phyloP scores from a whole-genome alignment of 345 rosid species.

The Cardamine occulta region DNA sequence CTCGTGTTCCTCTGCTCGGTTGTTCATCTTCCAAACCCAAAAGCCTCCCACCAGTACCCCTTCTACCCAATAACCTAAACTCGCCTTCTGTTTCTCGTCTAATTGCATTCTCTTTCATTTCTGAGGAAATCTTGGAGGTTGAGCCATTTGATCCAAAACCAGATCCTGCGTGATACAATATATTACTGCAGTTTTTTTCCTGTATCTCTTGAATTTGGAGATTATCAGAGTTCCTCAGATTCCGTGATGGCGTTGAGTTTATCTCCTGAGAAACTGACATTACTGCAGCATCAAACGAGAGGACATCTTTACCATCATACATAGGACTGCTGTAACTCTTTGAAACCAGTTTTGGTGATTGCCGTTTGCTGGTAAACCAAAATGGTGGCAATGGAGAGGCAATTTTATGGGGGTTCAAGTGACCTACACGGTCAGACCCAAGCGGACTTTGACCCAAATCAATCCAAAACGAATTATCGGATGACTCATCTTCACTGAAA shows the following conservation, averaged over 20 bases:
- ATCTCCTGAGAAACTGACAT: conserved; percentile 75
- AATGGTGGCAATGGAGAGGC: conserved; percentile 76
- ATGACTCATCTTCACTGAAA: conserved; percentile 92
- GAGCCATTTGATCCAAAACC: conserved; percentile 56
- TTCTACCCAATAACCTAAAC: conserved; percentile 83
- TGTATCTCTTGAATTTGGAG: conserved; percentile 58
- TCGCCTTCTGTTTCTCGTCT: conserved; percentile 97
- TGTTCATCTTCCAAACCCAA: conserved; percentile 80
- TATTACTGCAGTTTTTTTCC: conserved; percentile 55
- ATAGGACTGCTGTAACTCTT: conserved; percentile 73
- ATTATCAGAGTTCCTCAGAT: conserved; percentile 25
- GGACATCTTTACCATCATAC: conserved; percentile 66
- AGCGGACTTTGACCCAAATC: conserved; percentile 94
- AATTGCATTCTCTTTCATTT: conserved; percentile 82
- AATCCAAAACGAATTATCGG: conserved; percentile 86
- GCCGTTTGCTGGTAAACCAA: conserved; percentile 67
- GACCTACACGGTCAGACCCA: conserved; percentile 66
- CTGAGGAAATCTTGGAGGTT: conserved; percentile 53
- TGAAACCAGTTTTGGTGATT: conserved; percentile 62
- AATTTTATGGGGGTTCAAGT: conserved; percentile 55
- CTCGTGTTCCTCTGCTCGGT: conserved; percentile 72
- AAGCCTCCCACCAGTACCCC: conserved; percentile 68
- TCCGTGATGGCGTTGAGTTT: conserved; percentile 47
- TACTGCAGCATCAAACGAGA: conserved; percentile 93
- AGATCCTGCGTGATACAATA: conserved; percentile 46